These are phyloP conservation scores for Dichotomopilus funicola DNA, from an alignment of 2,329 filamentous ascomycete species.

Conservation along the genomic window DNA sequence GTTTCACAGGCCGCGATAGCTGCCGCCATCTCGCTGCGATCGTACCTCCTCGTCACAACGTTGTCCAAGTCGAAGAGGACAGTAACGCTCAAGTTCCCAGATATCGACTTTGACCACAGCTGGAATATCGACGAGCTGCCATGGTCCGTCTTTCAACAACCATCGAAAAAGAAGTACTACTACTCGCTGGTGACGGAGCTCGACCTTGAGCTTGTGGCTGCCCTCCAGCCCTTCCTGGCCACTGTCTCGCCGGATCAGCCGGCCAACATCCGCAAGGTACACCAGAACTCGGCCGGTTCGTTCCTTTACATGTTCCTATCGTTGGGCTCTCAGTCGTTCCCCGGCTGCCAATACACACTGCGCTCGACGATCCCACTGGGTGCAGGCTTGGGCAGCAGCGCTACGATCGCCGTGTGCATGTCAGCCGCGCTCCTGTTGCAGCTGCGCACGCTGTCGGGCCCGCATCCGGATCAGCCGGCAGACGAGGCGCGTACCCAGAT, in stretches of 20 bases:
- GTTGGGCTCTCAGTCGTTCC: conserved; percentile 70
- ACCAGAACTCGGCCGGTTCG: conserved; percentile 70
- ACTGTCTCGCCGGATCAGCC: conserved; percentile 60
- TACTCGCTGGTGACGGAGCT: conserved; percentile 81
- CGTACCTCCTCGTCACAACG: conserved; percentile 91
- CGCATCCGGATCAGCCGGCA: conserved; percentile 82
- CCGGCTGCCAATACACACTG: conserved; percentile 80
- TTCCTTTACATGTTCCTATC: conserved; percentile 94
- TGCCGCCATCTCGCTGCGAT: conserved; percentile 88
- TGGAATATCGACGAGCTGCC: conserved; percentile 93
- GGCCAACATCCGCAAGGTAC: conserved; percentile 72
- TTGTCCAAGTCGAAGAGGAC: conserved; percentile 87
- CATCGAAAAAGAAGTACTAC: conserved; percentile 88
- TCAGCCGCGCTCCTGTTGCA: conserved; percentile 79
- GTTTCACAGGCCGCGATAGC: conserved; percentile 71
- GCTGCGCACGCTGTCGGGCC: conserved; percentile 78
- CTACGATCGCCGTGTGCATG: conserved; percentile 87
- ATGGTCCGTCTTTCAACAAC: conserved; percentile 73
- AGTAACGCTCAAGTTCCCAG: conserved; percentile 81
- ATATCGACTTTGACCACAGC: conserved; percentile 81
- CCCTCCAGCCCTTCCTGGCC: conserved; percentile 72
- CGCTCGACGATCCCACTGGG: conserved; percentile 91
- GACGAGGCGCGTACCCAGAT: conserved; percentile 86
- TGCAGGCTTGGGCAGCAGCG: conserved; percentile 85
- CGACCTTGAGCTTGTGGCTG: conserved; percentile 73